phyloP scores from a whole-genome alignment of 768 basidiomycete genomes.

The Agaricus subrufescens region DNA sequence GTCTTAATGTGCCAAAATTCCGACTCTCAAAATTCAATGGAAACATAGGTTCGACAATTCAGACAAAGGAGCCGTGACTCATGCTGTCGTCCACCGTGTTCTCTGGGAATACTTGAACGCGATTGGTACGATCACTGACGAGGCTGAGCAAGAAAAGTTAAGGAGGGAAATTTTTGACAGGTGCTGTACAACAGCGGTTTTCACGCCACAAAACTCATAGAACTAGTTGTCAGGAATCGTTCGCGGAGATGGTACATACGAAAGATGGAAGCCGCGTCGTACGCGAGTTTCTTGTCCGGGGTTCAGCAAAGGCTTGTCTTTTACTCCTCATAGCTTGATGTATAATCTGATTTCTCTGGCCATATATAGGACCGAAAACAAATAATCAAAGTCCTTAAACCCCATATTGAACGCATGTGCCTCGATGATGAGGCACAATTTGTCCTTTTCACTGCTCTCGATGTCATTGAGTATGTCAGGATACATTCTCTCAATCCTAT shows the following conservation, averaged over 20 bases:
- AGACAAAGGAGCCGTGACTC: conserved; percentile 84
- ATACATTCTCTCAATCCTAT: not conserved
- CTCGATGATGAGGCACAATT: conserved; percentile 86
- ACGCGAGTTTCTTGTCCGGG: conserved; percentile 78
- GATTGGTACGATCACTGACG: conserved; percentile 51
- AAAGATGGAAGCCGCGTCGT: conserved; percentile 86
- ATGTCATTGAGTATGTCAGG: conserved; percentile 75
- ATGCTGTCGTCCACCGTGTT: conserved; percentile 83
- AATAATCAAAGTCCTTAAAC: conserved; percentile 84
- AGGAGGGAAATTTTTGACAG: conserved; percentile 79
- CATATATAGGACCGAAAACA: conserved; percentile 75
- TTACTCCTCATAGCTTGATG: not conserved
- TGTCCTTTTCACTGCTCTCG: conserved; percentile 85
- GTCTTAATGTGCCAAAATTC: conserved; percentile 19
- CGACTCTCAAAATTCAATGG: not conserved
- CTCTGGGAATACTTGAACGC: conserved; percentile 81
- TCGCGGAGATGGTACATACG: conserved; percentile 93
- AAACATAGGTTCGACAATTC: conserved; percentile 77
- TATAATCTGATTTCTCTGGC: not conserved
- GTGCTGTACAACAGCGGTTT: conserved; percentile 30
- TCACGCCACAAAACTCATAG: conserved; percentile 1
- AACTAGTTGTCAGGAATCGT: conserved; percentile 70
- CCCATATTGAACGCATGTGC: conserved; percentile 86
- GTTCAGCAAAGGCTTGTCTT: conserved; percentile 68
- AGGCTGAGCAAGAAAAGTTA: conserved; percentile 66